These are phyloP conservation scores for Dryas integrifolia DNA, from an alignment of 331 rosid genomes.

Conservation along the genomic window DNA sequence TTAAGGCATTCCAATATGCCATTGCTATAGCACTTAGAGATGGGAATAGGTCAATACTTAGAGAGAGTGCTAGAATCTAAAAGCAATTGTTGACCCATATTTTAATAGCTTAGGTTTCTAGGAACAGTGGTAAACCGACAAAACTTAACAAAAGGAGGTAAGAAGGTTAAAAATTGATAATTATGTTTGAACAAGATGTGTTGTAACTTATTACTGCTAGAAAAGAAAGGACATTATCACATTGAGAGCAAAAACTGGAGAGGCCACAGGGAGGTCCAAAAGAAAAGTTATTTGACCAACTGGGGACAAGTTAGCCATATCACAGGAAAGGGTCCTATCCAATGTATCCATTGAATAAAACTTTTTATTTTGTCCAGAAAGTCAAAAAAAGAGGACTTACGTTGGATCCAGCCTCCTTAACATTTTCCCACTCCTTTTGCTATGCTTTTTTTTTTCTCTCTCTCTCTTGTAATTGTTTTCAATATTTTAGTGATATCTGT, in stretches of 20 bases:
- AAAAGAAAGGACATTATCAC: not conserved
- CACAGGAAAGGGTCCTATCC: constrained; percentile 28
- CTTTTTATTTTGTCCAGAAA: constrained; percentile 30
- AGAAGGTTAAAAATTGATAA: too few relatives aligned
- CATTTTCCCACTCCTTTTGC: constrained; percentile 36
- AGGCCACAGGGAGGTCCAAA: not conserved
- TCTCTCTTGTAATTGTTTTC: constrained; percentile 18
- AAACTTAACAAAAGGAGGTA: too few relatives aligned
- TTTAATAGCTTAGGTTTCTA: too few relatives aligned
- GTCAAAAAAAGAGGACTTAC: constrained; percentile 52
- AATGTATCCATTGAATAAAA: constrained; percentile 10
- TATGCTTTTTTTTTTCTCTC: constrained; percentile 5
- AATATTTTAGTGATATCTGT: not conserved
- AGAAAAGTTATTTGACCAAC: constrained; percentile 17
- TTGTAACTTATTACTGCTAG: not conserved
- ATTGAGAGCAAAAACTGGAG: not conserved
- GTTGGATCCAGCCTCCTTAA: constrained; percentile 45
- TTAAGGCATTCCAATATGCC: too few relatives aligned
- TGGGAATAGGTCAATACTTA: too few relatives aligned
- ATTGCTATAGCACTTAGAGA: too few relatives aligned
- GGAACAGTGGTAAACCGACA: too few relatives aligned
- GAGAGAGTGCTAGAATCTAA: too few relatives aligned
- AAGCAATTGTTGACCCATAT: too few relatives aligned
- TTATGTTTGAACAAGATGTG: not conserved
- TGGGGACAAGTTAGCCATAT: constrained; percentile 26